Evolutionary conservation across 2,329 filamentous ascomycete genomes (phyloP), one percentile per base, ranked within the genome.

Genomic region (Fusarium longipes): DNA sequence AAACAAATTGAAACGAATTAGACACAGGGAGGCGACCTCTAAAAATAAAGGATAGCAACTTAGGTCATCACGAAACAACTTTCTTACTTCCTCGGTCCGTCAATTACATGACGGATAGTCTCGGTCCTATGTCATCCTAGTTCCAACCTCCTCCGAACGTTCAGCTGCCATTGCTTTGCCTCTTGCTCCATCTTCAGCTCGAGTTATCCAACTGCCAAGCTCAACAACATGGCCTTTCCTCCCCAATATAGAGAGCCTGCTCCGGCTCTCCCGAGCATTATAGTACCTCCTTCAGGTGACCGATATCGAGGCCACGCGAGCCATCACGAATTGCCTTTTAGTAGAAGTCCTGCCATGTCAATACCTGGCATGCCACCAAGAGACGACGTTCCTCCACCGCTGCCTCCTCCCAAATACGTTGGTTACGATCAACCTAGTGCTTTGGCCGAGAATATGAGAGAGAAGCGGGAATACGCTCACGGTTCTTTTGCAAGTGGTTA

Each of bases 321-420:
- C 53, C 68, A 71, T 55, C 75, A 76, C 65, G 75, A 78, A 30
- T 69, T 74, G 45, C 66, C 74, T 35, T 79, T 75, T 60, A 68
- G 76, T 51, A 78, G 75, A 54, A 79, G 76, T 64, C 70, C 73
- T 43, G 79, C 81, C 39, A 78, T 83, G 73, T 75, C 79, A 47
- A 84, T 84, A 59, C 82, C 80, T 32, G 79, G 80, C 47, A 71
- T 77, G 40, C 66, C 73, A 15, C 65, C 70, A 42, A 73, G 71
- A 57, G 65, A 73, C 59, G 71, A 77, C 63, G 79, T 75, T 4
- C 82, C 82, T 62, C 82, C 82, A 50, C 78, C 82, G 33, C 67
- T 84, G 42, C 82, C 82, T n/a, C 82, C 82, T n/a, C 82, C 82
- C 7, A 76, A 76, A 45, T 72, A 76, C 32, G 79, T 78, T 8